phyloP scores from a whole-genome alignment of 345 rosid species.

The Populus euphratica region DNA sequence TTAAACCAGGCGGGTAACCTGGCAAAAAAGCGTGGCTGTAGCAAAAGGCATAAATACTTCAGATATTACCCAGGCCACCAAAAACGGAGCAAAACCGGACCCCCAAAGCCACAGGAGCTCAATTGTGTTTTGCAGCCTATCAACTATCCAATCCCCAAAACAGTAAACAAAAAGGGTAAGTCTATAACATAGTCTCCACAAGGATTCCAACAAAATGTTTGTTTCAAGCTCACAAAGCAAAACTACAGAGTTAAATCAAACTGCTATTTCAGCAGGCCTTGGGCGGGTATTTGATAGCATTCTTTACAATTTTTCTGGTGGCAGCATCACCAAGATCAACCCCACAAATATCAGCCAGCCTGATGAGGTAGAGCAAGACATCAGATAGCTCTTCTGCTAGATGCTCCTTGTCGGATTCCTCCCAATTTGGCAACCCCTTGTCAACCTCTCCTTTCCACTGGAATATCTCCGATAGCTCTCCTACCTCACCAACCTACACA shows the following conservation, averaged over 20 bases:
- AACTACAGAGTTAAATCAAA: not conserved
- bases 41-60: too few species aligned
- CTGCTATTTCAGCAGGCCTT: conserved; percentile 3
- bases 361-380: conserved; percentile 47
- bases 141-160: not conserved
- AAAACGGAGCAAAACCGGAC: not conserved
- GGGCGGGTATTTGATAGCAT: conserved; percentile 44
- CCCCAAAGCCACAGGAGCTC: not conserved
- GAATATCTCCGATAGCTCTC: conserved; percentile 34
- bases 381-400: conserved; percentile 50
- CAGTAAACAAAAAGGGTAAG: not conserved
- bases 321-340: conserved; percentile 48
- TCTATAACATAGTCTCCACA: not conserved
- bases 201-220: conserved; percentile 5
- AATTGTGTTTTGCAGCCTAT: not conserved
- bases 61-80: not conserved
- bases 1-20: too few species aligned
- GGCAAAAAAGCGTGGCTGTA: too few species aligned
- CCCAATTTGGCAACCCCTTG: conserved; percentile 45
- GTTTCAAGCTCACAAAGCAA: not conserved
- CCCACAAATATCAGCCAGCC: conserved; percentile 47
- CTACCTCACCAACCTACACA: conserved; percentile 45
- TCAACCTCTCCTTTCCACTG: conserved; percentile 57
- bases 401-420: conserved; percentile 43
- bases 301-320: conserved; percentile 36